These are phyloP conservation scores for Trifolium dubium DNA, from an alignment of 306 rosid species.

Conservation along the genomic window DNA sequence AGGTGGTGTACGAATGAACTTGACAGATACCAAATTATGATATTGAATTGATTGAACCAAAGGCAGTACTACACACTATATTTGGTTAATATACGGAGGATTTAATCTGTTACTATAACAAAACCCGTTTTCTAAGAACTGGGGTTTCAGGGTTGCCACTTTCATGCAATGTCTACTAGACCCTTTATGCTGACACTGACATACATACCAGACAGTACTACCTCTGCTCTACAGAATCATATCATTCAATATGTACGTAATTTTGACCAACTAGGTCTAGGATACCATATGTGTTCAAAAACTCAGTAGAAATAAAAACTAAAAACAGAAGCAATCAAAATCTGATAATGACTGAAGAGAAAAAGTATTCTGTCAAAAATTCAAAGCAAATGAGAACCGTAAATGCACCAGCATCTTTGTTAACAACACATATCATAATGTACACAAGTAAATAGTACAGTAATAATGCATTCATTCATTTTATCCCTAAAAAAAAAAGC, in stretches of 20 bases:
- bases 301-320: background rate
- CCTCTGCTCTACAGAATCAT: slow-evolving; percentile 32
- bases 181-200: slow-evolving; percentile 35
- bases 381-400: slow-evolving; percentile 3
- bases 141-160: slow-evolving; percentile 46
- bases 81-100: slow-evolving; percentile 22
- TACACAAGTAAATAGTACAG: background rate
- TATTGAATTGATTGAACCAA: slow-evolving; percentile 11
- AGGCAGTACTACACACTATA: slow-evolving; percentile 28
- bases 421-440: background rate
- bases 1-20: slow-evolving; percentile 47
- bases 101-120: slow-evolving; percentile 35
- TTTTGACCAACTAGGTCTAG: slow-evolving; percentile 29
- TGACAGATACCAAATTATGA: slow-evolving; percentile 37
- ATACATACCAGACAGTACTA: slow-evolving; percentile 26
- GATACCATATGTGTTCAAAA: slow-evolving; percentile 5
- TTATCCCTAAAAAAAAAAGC: slow-evolving; percentile 1
- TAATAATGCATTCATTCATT: slow-evolving; percentile 2
- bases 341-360: slow-evolving; percentile 13
- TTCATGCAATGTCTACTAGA: slow-evolving; percentile 40
- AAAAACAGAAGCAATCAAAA: background rate
- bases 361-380: background rate
- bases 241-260: slow-evolving; percentile 20
- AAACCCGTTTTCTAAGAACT: slow-evolving; percentile 43
- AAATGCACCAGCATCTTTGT: background rate